Conservation (phyloP, 2,329 filamentous ascomycete genomes). For the Verticillium nubilum region DNA sequence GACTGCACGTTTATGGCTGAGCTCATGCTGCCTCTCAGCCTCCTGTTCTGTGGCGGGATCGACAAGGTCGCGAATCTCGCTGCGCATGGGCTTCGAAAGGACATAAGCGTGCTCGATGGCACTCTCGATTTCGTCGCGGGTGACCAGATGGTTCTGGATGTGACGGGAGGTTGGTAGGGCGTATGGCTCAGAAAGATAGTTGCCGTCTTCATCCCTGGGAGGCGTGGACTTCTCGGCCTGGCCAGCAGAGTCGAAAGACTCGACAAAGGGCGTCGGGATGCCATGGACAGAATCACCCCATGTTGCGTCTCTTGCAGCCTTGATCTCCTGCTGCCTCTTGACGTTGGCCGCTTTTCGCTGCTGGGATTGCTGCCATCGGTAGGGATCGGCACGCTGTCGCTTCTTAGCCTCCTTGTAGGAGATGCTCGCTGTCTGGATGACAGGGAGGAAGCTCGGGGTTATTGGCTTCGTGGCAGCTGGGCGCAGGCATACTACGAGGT, state of each 20-base stretch:
- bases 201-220: constrained; percentile 34
- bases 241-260: constrained; percentile 68
- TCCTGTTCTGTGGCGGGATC: constrained; percentile 33
- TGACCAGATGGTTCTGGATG: constrained; percentile 73
- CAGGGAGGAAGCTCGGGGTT: constrained; percentile 47
- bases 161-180: constrained; percentile 41
- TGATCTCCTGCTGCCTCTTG: constrained; percentile 65
- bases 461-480: constrained; percentile 38
- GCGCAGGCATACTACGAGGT: constrained; percentile 51
- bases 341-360: constrained; percentile 82
- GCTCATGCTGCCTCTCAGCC: constrained; percentile 37
- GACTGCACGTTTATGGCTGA: constrained; percentile 60
- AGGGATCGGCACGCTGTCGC: constrained; percentile 70
- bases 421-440: constrained; percentile 60
- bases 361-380: constrained; percentile 72
- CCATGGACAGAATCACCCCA: constrained; percentile 78
- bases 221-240: constrained; percentile 33
- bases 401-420: constrained; percentile 59
- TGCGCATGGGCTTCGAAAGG: constrained; percentile 54
- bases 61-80: constrained; percentile 24
- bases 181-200: constrained; percentile 30
- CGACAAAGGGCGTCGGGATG: constrained; percentile 72
- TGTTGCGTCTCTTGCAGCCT: constrained; percentile 55
- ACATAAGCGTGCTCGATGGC: constrained; percentile 63
- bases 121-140: constrained; percentile 57